Conservation (phyloP, 2,329 filamentous ascomycete genomes). For the Chaetomium olivaceum region DNA sequence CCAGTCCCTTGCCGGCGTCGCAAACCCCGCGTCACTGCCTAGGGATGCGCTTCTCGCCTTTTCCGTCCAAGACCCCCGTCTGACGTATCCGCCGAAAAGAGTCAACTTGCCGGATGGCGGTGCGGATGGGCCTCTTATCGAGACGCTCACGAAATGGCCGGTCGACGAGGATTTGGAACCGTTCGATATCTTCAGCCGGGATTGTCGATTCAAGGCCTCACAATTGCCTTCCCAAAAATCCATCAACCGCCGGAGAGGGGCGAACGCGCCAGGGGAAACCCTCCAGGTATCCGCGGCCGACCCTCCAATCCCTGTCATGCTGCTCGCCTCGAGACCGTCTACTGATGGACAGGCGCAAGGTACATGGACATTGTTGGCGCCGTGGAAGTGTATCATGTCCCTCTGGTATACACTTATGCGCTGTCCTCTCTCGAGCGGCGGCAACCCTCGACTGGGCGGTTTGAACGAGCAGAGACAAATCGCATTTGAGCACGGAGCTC, state of each 20-base stretch:
- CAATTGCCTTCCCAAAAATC: constrained; percentile 73
- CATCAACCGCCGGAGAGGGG: constrained; percentile 73
- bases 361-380: constrained; percentile 80
- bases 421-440: constrained; percentile 75
- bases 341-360: constrained; percentile 57
- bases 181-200: constrained; percentile 67
- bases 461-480: constrained; percentile 78
- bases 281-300: constrained; percentile 62
- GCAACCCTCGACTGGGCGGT: constrained; percentile 80
- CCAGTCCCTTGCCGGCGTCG: constrained; percentile 56
- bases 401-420: constrained; percentile 88
- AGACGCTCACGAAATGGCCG: constrained; percentile 67
- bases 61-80: constrained; percentile 73
- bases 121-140: constrained; percentile 49
- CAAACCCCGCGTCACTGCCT: constrained; percentile 70
- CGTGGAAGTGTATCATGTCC: constrained; percentile 84
- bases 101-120: constrained; percentile 45
- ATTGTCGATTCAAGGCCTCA: constrained; percentile 63
- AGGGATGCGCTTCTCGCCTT: constrained; percentile 71
- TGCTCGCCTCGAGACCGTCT: constrained; percentile 61
- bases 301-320: constrained; percentile 73
- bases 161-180: constrained; percentile 53
- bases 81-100: constrained; percentile 71
- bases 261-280: constrained; percentile 61
- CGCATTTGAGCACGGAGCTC: constrained; percentile 72